phyloP scores from a whole-genome alignment of 768 basidiomycete genomes.

The Hebeloma cylindrosporum region DNA sequence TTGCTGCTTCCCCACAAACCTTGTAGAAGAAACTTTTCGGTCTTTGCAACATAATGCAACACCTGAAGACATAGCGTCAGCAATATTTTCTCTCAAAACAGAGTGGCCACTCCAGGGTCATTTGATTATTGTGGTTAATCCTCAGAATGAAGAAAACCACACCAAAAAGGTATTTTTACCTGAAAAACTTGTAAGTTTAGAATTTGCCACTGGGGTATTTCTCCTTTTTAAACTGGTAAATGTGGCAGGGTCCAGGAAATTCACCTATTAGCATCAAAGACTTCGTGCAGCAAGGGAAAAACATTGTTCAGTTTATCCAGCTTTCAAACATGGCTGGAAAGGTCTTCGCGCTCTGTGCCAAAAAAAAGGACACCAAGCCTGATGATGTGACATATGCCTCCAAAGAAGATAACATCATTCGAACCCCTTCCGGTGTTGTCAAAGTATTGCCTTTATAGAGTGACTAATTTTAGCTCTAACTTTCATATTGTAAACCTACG shows the following conservation, averaged over 20 bases:
- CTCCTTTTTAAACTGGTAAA: neutral
- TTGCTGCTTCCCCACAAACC: slow-evolving; percentile 31
- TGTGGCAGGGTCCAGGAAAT: slow-evolving; percentile 9
- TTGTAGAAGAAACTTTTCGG: slow-evolving; percentile 21
- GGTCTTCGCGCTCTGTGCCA: slow-evolving; percentile 46
- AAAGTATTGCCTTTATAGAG: too few species aligned
- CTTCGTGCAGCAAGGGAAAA: slow-evolving; percentile 42
- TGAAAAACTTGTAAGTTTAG: slow-evolving; percentile 37
- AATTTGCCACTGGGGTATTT: neutral
- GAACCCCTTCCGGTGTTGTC: too few species aligned
- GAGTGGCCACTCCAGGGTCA: slow-evolving; percentile 49
- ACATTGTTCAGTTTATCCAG: slow-evolving; percentile 52
- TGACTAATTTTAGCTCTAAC: too few species aligned
- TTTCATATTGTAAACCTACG: too few species aligned
- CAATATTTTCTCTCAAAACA: slow-evolving; percentile 25
- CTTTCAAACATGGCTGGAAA: slow-evolving; percentile 40
- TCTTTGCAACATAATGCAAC: slow-evolving; percentile 16
- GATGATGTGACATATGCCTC: too few species aligned
- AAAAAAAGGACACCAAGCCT: slow-evolving; percentile 9
- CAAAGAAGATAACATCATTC: too few species aligned
- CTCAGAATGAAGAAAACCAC: slow-evolving; percentile 24
- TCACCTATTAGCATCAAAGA: slow-evolving; percentile 33
- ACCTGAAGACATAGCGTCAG: slow-evolving; percentile 24
- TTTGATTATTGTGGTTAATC: slow-evolving; percentile 48
- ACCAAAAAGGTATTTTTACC: slow-evolving; percentile 44